Conservation (phyloP, 2,329 filamentous ascomycete species). For the Cercospora beticola region DNA sequence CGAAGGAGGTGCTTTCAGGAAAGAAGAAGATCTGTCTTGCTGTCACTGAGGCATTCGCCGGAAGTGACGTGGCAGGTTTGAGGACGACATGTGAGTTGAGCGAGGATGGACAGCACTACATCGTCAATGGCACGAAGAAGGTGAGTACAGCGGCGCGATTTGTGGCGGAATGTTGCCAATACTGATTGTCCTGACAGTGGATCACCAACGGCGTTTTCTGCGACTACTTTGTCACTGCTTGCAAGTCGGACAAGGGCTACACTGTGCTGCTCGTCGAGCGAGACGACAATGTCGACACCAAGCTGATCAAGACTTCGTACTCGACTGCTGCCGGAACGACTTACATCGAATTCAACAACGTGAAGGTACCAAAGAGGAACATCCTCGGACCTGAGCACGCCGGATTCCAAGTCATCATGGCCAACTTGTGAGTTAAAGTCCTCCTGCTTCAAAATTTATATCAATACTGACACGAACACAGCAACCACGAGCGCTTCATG, state of each 20-base stretch:
- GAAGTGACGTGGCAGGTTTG: slow-evolving; percentile 76
- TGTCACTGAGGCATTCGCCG: slow-evolving; percentile 86
- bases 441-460: too few species aligned
- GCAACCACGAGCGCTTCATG: slow-evolving; percentile 38
- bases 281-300: slow-evolving; percentile 72
- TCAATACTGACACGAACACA: slow-evolving; percentile 4
- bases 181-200: slow-evolving; percentile 47
- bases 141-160: slow-evolving; percentile 71
- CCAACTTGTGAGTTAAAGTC: slow-evolving; percentile 63
- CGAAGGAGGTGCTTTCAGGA: slow-evolving; percentile 71
- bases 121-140: slow-evolving; percentile 73
- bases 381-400: slow-evolving; percentile 80
- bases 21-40: slow-evolving; percentile 87
- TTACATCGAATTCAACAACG: slow-evolving; percentile 80
- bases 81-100: slow-evolving; percentile 77
- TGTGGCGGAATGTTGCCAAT: slow-evolving; percentile 56
- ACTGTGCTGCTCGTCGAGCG: slow-evolving; percentile 74
- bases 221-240: slow-evolving; percentile 82
- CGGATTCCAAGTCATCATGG: slow-evolving; percentile 79
- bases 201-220: slow-evolving; percentile 78
- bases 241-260: slow-evolving; percentile 75
- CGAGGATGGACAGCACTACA: slow-evolving; percentile 70
- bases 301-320: slow-evolving; percentile 77
- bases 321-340: slow-evolving; percentile 75
- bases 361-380: slow-evolving; percentile 78